Evolutionary conservation across 257 asterid genomes (phyloP).

Genomic region (Solanum pimpinellifolium): DNA sequence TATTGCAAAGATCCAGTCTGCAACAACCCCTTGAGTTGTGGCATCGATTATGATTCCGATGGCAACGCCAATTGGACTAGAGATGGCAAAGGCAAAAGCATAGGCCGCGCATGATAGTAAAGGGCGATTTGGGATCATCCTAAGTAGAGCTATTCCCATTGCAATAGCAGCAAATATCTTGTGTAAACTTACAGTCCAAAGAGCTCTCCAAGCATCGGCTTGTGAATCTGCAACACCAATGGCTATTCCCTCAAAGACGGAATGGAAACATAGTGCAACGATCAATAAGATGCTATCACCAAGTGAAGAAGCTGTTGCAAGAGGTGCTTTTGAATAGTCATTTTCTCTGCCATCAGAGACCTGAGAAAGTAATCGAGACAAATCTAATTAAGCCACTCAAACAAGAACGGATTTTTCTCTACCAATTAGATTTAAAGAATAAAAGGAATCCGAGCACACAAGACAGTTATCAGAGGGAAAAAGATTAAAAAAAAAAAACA

Average conservation of each 20-base stretch:
- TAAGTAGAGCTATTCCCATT: constrained; percentile 89
- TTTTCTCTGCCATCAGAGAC: constrained; percentile 6
- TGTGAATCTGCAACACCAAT: constrained; percentile 78
- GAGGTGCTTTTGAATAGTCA: constrained; percentile 24
- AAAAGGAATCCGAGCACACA: neutral
- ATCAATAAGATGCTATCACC: constrained; percentile 67
- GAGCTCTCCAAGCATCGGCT: constrained; percentile 81
- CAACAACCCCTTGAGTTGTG: constrained; percentile 64
- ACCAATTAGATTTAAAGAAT: neutral
- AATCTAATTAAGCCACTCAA: neutral
- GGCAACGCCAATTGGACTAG: constrained; percentile 75
- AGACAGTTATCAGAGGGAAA: neutral
- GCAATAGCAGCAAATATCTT: constrained; percentile 87
- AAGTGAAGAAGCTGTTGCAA: constrained; percentile 36
- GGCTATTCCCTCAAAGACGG: constrained; percentile 87
- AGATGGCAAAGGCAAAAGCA: constrained; percentile 79
- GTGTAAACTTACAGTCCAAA: constrained; percentile 83
- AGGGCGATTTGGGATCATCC: constrained; percentile 83
- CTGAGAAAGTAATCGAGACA: neutral
- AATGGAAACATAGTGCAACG: constrained; percentile 73
- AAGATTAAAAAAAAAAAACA: too few relatives aligned
- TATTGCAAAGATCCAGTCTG: constrained; percentile 77
- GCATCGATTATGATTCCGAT: constrained; percentile 75
- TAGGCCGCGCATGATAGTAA: constrained; percentile 59
- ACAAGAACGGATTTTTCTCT: neutral